Evolutionary conservation across 192 early-diverging fungal genomes (phyloP).

Genomic region (Entophlyctis luteolus): DNA sequence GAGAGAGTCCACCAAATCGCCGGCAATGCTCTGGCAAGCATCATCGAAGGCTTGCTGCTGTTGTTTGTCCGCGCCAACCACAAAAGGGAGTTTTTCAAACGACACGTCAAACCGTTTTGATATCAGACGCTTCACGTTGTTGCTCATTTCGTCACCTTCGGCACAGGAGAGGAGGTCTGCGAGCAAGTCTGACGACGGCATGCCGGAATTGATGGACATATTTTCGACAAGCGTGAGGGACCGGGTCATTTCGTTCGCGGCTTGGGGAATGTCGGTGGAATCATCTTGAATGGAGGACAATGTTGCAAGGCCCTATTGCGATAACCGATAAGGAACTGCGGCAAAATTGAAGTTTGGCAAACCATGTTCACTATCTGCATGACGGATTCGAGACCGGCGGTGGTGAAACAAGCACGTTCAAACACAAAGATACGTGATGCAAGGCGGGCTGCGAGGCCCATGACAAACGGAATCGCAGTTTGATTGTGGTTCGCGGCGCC

Average conservation of each 20-base stretch:
- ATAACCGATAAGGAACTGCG: no score
- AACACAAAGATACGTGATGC: constrained; percentile 48
- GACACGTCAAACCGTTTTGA: constrained; percentile 36
- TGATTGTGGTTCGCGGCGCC: constrained; percentile 55
- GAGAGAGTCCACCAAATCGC: constrained; percentile 36
- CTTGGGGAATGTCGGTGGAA: constrained; percentile 27
- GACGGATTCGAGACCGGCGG: constrained; percentile 52
- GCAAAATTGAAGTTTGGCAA: no score
- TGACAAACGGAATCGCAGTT: constrained; percentile 52
- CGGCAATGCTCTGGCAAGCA: constrained; percentile 32
- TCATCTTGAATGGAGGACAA: constrained; percentile 28
- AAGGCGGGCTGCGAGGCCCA: constrained; percentile 52
- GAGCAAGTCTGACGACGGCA: constrained; percentile 39
- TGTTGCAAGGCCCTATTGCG: constrained; percentile 23
- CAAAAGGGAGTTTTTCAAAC: constrained; percentile 50
- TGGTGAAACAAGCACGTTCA: constrained; percentile 55
- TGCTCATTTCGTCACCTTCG: constrained; percentile 51
- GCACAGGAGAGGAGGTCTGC: constrained; percentile 41
- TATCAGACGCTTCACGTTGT: constrained; percentile 45
- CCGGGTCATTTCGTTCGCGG: constrained; percentile 31
- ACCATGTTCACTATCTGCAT: constrained; percentile 60
- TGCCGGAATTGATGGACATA: constrained; percentile 54
- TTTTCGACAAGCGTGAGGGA: constrained; percentile 49
- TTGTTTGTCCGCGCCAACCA: constrained; percentile 1
- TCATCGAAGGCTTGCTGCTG: constrained; percentile 27